Base-by-base conservation (phyloP, 495 filamentous ascomycete genomes). In the Sabuloglossum arenarium region DNA sequence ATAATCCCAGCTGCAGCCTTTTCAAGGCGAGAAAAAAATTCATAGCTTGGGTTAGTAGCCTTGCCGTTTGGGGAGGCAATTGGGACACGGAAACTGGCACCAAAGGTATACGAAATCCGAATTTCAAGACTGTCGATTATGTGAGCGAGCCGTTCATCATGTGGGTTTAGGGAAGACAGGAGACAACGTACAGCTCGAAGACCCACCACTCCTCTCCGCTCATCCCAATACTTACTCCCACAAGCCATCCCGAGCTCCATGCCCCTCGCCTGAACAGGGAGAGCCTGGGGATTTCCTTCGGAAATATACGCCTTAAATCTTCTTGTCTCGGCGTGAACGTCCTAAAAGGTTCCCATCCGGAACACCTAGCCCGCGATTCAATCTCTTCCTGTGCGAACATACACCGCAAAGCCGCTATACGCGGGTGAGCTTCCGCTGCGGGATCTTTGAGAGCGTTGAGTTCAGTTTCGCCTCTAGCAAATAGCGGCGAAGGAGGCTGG, bases 191-290 rank as follows among this genome's bases (percentile, higher is more conserved):
- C 73, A 81, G 61, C 66, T 83, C 79, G 32, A 84, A 66, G 56
- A 88, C 67, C 77, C 81, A 89, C 81, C 85, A 91, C 29, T 68
- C 71, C 66, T 91, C 84, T 39, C 85, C 84, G 60, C 76, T 76
- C 66, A 85, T 73, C 65, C 81, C 82, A 61, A 83, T 74, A 53
- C 74, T 82, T 46, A 83, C 74, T 46, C 80, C 75, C 47, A 85
- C 67, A 59, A 79, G 73, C 85, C 85, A 91, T 56, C 76, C 71
- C 29, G 73, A 67, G 16, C 70, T 67, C 81, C 85, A 90, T 9
- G 73, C 68, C 32, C 61, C 65, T 58, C 79, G 78, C 56, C 71
- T 73, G 59, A 90, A 76, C 71, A 85, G 88, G 9, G 77, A 65
- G 31, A 77, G 70, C 21, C 79, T 74, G 56, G 77, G 66, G 11